Evolutionary conservation across 306 rosid species (phyloP), one percentile per base, ranked within the genome.

Genomic region (Datisca glomerata): DNA sequence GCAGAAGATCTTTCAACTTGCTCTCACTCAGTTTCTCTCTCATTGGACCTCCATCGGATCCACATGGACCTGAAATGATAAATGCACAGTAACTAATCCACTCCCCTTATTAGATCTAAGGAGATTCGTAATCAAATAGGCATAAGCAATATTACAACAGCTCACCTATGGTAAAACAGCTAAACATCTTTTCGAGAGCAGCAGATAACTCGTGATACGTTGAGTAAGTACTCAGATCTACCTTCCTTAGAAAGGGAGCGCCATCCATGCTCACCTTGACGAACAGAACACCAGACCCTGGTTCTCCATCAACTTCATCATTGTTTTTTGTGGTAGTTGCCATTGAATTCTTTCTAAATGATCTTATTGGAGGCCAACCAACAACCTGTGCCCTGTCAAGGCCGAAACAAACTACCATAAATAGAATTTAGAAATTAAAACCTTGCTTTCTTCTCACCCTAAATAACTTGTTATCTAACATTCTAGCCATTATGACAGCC

Each of bases 221-320:
- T 15, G 75, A 31, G 52, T 80, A 89, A 32, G 60, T 75, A 59
- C 95, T 77, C 55, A 89, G 93, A 70, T 84, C 93, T 8, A 84
- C 98, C 70, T 89, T 89, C 70, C 98, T 70, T 56, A 83, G 59
- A 76, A 83, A 84, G 23, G 98, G 98, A 59, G 98, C 98, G 32
- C 98, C 97, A 56, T 89, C 97, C 93, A 89, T 84, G 77, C 93
- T 84, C 59, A 89, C 95, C 72, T 89, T 89, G 59, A 89, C 76
- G 64, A 83, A 89, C 53, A 80, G 84, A 21, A 91, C 78, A 12
- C 74, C 58, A 12, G 66, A 71, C 41, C 87, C 84, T 1, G 94
- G 93, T 59, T 82, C 82, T 49, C 94, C 93, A 56, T 87, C 92
- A 22, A 87, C 96, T 60, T 83, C 95, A 15, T 87, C 93, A 9